Percentiles rank a stretch among this genome's conserved stretches.
Evolutionary conservation across 306 rosid genomes (phyloP).

Genomic region (Quercus suber): DNA sequence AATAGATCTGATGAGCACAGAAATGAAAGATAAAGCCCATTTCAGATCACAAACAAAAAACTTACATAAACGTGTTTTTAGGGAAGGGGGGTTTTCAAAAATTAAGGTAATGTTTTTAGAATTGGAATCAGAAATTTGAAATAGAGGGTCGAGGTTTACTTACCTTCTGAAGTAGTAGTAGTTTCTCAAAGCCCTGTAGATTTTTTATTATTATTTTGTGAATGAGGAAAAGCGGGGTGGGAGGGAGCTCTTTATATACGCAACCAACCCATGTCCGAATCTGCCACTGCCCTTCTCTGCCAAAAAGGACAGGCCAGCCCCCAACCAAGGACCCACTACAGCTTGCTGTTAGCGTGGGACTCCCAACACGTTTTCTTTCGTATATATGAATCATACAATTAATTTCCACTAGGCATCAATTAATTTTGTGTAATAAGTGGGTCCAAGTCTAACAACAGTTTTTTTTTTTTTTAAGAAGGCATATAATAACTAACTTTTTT

Average conservation of each 20-base stretch:
- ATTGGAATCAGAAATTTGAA: constrained; percentile 14
- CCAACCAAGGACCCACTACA: too few species aligned
- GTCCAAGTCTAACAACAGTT: too few species aligned
- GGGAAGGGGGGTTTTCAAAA: neutral
- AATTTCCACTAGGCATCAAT: too few species aligned
- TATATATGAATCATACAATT: too few species aligned
- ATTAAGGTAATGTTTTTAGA: neutral
- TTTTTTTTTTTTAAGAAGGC: too few species aligned
- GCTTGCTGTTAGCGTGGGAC: too few species aligned
- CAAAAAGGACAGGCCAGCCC: constrained; percentile 25
- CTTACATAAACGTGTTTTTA: too few species aligned
- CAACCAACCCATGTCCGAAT: constrained; percentile 37
- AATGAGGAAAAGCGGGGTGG: constrained; percentile 18
- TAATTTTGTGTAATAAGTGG: too few species aligned
- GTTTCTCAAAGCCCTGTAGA: neutral
- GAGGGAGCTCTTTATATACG: constrained; percentile 43
- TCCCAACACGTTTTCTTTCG: too few species aligned
- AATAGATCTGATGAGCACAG: constrained; percentile 35
- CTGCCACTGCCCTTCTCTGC: constrained; percentile 9
- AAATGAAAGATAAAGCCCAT: neutral
- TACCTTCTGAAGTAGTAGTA: neutral
- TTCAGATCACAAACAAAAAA: constrained; percentile 19
- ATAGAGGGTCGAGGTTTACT: neutral
- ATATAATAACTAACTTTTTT: too few species aligned
- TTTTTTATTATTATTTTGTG: neutral